Evolutionary conservation across 164 flowering plant genomes (phyloP).

Genomic region (Dillenia turbinata): DNA sequence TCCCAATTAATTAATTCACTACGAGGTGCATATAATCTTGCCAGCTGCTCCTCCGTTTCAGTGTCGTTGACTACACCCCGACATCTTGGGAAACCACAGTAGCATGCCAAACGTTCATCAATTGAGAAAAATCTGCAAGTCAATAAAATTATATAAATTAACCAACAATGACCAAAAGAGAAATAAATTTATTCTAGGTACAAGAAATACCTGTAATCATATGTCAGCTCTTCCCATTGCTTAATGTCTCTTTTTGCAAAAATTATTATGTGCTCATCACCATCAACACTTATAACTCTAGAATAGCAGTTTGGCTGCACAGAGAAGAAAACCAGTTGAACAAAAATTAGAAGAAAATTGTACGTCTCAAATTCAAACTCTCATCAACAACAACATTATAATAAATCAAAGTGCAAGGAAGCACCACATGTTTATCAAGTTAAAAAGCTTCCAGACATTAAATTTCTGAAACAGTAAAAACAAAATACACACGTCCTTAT

Average conservation of each 20-base stretch:
- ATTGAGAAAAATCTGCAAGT: slow-evolving; percentile 68
- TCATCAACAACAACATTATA: no score
- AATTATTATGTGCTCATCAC: slow-evolving; percentile 88
- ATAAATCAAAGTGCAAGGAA: no score
- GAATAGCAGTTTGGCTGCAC: slow-evolving; percentile 98
- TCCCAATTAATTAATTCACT: slow-evolving; percentile 66
- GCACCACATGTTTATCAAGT: no score
- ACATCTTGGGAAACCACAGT: slow-evolving; percentile 90
- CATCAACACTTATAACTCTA: slow-evolving; percentile 76
- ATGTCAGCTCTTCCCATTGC: slow-evolving; percentile 92
- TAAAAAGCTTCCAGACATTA: no score
- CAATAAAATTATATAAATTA: slow-evolving; percentile 7
- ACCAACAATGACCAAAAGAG: neutral
- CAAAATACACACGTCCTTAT: no score
- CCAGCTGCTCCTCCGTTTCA: slow-evolving; percentile 71
- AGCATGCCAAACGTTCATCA: slow-evolving; percentile 78
- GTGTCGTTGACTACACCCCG: slow-evolving; percentile 88
- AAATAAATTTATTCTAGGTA: neutral
- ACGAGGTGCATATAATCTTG: slow-evolving; percentile 62
- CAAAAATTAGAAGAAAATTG: neutral
- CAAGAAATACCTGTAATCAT: slow-evolving; percentile 76
- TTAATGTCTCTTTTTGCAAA: slow-evolving; percentile 96
- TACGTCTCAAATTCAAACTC: no score
- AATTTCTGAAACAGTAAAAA: no score
- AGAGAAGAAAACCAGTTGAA: neutral